Conservation (phyloP, 2,329 filamentous ascomycete species). For the Fusarium acutatum region DNA sequence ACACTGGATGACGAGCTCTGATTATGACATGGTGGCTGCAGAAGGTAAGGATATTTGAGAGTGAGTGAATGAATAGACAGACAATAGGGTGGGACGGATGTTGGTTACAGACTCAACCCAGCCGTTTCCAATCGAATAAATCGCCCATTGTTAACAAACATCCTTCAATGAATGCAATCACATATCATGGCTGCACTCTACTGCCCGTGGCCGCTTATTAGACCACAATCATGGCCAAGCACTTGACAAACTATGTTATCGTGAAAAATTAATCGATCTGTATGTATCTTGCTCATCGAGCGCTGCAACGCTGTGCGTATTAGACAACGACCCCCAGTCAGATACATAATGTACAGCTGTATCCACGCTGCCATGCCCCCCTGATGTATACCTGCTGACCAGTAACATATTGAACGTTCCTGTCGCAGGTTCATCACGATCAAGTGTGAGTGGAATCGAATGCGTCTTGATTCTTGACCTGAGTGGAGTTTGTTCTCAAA, state of each 20-base stretch:
- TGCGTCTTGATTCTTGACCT: background rate
- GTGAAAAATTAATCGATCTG: background rate
- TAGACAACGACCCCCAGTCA: background rate
- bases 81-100: background rate
- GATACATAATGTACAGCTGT: background rate
- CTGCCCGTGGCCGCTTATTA: background rate
- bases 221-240: conserved; percentile 25
- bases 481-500: conserved; percentile 31
- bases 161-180: conserved; percentile 1
- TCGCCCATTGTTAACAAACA: conserved; percentile 8
- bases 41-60: background rate
- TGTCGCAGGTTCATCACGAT: conserved; percentile 30
- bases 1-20: conserved; percentile 18
- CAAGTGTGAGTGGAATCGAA: conserved; percentile 37
- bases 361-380: background rate
- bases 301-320: background rate
- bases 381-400: background rate
- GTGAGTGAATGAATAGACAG: background rate
- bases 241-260: conserved; percentile 1
- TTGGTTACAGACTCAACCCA: conserved; percentile 7
- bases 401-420: background rate
- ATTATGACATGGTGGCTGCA: conserved; percentile 22
- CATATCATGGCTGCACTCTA: conserved; percentile 4
- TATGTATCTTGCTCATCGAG: background rate
- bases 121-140: conserved; percentile 11